Conservation (phyloP, 805 yeast species). For the Schizosaccharomyces pombe region ASM294v3 CU329670.1:1224001-1224500, state of each 20-base stretch:
- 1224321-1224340: constrained; percentile 58
- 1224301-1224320: constrained; percentile 85
- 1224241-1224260: constrained; percentile 47
- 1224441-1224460: constrained; percentile 51
- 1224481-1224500: constrained; percentile 77
- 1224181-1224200: constrained; percentile 52
- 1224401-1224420: constrained; percentile 84
- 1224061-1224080: constrained; percentile 36
- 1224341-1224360: constrained; percentile 69
- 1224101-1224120: constrained; percentile 56
- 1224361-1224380: constrained; percentile 83
- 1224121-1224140: constrained; percentile 47
- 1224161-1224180: constrained; percentile 55
- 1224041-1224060: constrained; percentile 27
- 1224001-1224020: constrained; percentile 39
- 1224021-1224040: constrained; percentile 31
- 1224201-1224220: constrained; percentile 41
- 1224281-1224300: constrained; percentile 66
- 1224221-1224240: constrained; percentile 49
- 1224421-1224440: constrained; percentile 52
- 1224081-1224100: constrained; percentile 33
- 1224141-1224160: constrained; percentile 45
- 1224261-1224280: constrained; percentile 57
- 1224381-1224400: constrained; percentile 80
- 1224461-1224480: constrained; percentile 72